phyloP scores from a whole-genome alignment of 176 grass and related monocot genomes.

The Musa itinerans region DNA sequence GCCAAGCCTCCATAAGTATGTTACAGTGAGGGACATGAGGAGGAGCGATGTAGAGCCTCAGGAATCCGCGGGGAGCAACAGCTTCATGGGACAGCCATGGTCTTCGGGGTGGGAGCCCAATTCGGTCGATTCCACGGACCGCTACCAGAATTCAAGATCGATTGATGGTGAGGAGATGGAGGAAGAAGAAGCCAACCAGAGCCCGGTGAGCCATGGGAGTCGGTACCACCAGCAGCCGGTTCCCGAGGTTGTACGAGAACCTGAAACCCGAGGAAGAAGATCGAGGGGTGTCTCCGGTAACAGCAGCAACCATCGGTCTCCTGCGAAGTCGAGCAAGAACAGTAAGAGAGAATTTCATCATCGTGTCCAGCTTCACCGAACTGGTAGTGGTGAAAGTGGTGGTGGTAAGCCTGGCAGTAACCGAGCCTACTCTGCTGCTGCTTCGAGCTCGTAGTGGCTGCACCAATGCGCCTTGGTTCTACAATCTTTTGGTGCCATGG shows the following conservation, averaged over 20 bases:
- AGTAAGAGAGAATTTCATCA: constrained; percentile 2
- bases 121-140: constrained; percentile 56
- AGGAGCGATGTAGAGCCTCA: constrained; percentile 53
- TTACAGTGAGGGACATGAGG: constrained; percentile 58
- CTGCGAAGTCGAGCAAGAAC: not conserved
- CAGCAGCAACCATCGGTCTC: not conserved
- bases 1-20: constrained; percentile 80
- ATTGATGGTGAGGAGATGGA: constrained; percentile 55
- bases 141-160: constrained; percentile 44
- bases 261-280: not conserved
- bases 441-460: no score
- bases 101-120: constrained; percentile 78
- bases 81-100: constrained; percentile 55
- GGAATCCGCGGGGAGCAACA: constrained; percentile 90
- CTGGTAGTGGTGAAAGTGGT: not conserved
- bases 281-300: not conserved
- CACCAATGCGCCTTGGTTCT: no score
- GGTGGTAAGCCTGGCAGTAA: not conserved
- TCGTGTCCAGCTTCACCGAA: not conserved
- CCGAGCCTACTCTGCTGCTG: not conserved
- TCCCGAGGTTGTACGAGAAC: not conserved
- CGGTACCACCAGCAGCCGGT: not conserved
- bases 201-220: not conserved
- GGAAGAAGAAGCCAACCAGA: constrained; percentile 15
- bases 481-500: no score